phyloP scores from a whole-genome alignment of 805 yeast genomes.

The Starmerella bombicola region DNA sequence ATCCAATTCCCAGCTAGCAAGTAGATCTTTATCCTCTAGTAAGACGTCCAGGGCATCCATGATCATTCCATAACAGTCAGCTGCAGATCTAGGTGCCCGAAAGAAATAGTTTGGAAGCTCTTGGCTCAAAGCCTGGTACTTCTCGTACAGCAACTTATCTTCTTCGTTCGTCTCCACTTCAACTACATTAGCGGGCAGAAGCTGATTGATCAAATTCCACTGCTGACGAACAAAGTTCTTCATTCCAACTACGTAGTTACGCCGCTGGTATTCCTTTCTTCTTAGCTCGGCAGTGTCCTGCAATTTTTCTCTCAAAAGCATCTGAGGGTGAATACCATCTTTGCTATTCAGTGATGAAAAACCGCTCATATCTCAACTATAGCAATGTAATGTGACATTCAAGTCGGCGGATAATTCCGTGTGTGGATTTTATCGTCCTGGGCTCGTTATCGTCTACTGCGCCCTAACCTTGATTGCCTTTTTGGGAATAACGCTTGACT shows the following conservation, averaged over 20 bases:
- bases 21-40: slow-evolving; percentile 3
- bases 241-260: background rate
- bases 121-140: background rate
- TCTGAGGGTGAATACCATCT: no score
- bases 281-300: no score
- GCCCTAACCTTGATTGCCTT: no score
- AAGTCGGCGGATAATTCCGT: no score
- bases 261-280: background rate
- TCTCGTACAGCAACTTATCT: no score
- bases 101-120: background rate
- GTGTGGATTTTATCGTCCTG: no score
- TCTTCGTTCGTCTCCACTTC: background rate
- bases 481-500: no score
- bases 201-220: background rate
- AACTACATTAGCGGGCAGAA: background rate
- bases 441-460: no score
- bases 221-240: background rate
- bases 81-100: background rate
- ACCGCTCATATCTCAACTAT: no score
- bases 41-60: slow-evolving; percentile 16
- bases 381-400: no score
- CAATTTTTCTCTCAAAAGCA: no score
- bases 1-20: background rate
- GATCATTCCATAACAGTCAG: background rate
- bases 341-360: no score